A percentile compares a stretch with the other conserved stretches of the same genome.
phyloP scores from a whole-genome alignment of 768 basidiomycete genomes.

The Mycena maculata region DNA sequence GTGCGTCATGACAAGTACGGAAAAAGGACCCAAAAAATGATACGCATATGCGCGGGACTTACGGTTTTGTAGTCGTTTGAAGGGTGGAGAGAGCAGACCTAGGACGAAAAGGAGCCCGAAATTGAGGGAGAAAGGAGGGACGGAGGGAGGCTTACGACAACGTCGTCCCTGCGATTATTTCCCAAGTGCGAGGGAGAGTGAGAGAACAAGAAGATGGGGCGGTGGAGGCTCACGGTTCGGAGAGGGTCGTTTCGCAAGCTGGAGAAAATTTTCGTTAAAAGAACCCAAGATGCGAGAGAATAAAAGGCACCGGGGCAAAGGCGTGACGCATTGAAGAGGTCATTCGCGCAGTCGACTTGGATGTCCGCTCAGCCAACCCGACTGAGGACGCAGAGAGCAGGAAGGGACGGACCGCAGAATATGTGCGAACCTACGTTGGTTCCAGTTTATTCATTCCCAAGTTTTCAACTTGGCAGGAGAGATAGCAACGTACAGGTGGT shows the following conservation, averaged over 20 bases:
- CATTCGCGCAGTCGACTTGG: constrained; percentile 86
- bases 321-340: constrained; percentile 80
- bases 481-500: constrained; percentile 40
- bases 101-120: constrained; percentile 10
- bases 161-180: constrained; percentile 61
- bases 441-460: too few relatives aligned
- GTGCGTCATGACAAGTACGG: constrained; percentile 18
- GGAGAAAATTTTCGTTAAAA: background rate
- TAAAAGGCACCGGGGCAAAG: constrained; percentile 77
- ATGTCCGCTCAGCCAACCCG: constrained; percentile 3
- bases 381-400: constrained; percentile 3
- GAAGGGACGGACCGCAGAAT: constrained; percentile 71
- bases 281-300: background rate
- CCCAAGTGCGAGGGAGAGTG: constrained; percentile 5
- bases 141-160: constrained; percentile 60
- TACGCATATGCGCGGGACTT: constrained; percentile 52
- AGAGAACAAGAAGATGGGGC: background rate
- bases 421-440: constrained; percentile 80
- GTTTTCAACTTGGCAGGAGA: too few relatives aligned
- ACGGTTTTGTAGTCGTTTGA: constrained; percentile 94
- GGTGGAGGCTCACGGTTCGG: constrained; percentile 78
- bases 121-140: background rate
- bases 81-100: constrained; percentile 87
- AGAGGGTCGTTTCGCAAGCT: constrained; percentile 86
- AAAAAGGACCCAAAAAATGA: too few relatives aligned